Percentiles rank a stretch among this genome's conserved stretches.
phyloP scores from a whole-genome alignment of 164 flowering plant genomes.

The Berberis vulgaris region DNA sequence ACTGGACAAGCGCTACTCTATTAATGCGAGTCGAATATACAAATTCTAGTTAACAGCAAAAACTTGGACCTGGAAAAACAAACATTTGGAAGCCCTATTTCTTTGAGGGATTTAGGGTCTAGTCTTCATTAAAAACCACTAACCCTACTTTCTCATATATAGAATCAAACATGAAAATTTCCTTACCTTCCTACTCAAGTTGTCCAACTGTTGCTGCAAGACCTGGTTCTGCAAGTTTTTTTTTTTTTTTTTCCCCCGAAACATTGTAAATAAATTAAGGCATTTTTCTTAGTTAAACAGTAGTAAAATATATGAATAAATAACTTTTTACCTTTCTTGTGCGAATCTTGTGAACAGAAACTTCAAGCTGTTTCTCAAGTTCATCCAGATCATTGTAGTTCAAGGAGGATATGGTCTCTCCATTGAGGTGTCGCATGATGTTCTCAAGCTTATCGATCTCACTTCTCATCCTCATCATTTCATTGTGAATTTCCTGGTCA shows the following conservation, averaged over 20 bases:
- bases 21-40: too few relatives aligned
- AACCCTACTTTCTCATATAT: too few relatives aligned
- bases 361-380: conserved; percentile 33
- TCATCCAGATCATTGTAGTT: conserved; percentile 22
- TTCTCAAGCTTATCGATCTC: conserved; percentile 34
- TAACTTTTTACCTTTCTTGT: conserved; percentile 30
- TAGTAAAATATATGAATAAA: background rate
- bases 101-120: too few relatives aligned
- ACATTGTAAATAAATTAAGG: background rate
- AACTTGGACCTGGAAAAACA: too few relatives aligned
- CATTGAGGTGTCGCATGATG: conserved; percentile 27
- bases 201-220: conserved; percentile 37
- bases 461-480: conserved; percentile 25
- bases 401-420: conserved; percentile 26
- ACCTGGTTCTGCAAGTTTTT: conserved; percentile 22
- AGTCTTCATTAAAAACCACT: too few relatives aligned
- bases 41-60: too few relatives aligned
- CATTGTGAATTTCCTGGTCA: conserved; percentile 21
- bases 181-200: conserved; percentile 34
- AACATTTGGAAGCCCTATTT: too few relatives aligned
- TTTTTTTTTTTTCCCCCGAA: too few relatives aligned
- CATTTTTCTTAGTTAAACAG: background rate
- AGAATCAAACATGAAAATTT: background rate
- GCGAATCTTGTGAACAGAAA: conserved; percentile 30
- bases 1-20: too few relatives aligned